These are phyloP conservation scores for Xylariales sp. DNA, from an alignment of 2,329 filamentous ascomycete species.

Conservation along the genomic window DNA sequence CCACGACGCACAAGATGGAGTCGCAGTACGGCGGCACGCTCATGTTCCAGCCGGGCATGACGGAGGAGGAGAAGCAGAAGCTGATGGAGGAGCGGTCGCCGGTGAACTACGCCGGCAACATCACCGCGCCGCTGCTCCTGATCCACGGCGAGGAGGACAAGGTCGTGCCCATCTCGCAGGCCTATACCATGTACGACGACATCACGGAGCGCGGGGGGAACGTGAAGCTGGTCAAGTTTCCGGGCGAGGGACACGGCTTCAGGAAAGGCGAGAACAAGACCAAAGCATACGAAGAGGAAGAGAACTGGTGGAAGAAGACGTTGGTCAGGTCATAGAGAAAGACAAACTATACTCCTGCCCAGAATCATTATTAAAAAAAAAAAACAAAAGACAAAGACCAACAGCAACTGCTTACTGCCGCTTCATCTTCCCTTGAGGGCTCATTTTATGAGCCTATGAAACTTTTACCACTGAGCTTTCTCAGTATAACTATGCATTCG, in stretches of 20 bases:
- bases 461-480: too few species aligned
- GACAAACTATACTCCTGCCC: too few species aligned
- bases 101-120: constrained; percentile 40
- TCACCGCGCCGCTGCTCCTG: constrained; percentile 47
- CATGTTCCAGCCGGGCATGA: constrained; percentile 29
- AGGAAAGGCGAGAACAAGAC: constrained; percentile 32
- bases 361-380: too few species aligned
- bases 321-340: constrained; percentile 4
- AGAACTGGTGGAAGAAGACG: constrained; percentile 41
- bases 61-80: constrained; percentile 31
- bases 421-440: too few species aligned
- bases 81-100: constrained; percentile 44
- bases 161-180: constrained; percentile 55
- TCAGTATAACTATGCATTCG: too few species aligned
- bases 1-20: constrained; percentile 53
- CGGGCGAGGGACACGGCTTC: constrained; percentile 49
- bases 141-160: constrained; percentile 52
- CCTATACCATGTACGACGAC: constrained; percentile 44
- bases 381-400: too few species aligned
- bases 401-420: too few species aligned
- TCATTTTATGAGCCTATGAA: too few species aligned
- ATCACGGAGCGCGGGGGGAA: constrained; percentile 35
- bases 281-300: constrained; percentile 37
- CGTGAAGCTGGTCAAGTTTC: constrained; percentile 41
- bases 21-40: constrained; percentile 44